These are phyloP conservation scores for Houttuynia cordata DNA, from an alignment of 164 flowering plant species.

Conservation along the genomic window DNA sequence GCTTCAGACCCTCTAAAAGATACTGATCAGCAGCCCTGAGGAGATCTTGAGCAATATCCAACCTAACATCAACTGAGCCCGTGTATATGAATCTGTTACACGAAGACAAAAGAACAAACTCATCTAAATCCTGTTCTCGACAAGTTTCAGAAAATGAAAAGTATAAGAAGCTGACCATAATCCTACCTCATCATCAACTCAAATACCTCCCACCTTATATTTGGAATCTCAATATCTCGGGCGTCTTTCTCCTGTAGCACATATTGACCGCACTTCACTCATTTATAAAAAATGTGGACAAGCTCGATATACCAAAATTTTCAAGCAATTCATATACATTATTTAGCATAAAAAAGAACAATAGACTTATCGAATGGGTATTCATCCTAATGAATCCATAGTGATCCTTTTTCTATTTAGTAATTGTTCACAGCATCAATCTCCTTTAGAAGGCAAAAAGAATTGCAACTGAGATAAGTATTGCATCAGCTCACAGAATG, in stretches of 20 bases:
- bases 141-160: background rate
- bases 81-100: constrained; percentile 51
- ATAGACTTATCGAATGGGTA: no score
- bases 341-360: no score
- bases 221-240: constrained; percentile 90
- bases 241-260: constrained; percentile 86
- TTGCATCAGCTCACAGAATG: no score
- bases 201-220: constrained; percentile 75
- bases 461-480: no score
- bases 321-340: no score
- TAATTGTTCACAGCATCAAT: no score
- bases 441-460: no score
- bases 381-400: no score
- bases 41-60: constrained; percentile 62
- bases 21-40: constrained; percentile 71
- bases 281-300: no score
- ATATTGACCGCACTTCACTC: no score
- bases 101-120: background rate
- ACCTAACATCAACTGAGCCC: constrained; percentile 44
- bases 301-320: no score
- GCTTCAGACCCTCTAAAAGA: constrained; percentile 65
- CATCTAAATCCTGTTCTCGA: background rate
- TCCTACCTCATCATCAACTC: constrained; percentile 71
- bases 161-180: background rate
- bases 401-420: no score